Conservation (phyloP, 164 flowering plant genomes). For the Buxus sempervirens region DNA sequence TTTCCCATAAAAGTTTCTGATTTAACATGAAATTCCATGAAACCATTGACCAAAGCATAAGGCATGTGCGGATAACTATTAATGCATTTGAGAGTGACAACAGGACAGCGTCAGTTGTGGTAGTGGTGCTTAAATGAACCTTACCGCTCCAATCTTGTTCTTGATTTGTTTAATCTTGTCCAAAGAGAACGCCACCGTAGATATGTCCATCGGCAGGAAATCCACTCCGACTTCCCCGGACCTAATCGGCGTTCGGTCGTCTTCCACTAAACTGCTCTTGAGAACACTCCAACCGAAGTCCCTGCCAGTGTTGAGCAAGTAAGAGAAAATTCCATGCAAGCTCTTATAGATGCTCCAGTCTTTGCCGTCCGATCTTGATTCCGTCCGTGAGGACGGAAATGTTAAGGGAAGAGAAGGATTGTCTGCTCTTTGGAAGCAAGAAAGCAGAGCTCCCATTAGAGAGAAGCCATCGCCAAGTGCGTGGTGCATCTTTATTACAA, state of each 20-base stretch:
- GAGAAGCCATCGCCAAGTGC: slow-evolving; percentile 74
- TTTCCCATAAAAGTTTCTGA: too few relatives aligned
- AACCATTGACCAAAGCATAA: too few relatives aligned
- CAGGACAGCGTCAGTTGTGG: too few relatives aligned
- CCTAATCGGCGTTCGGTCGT: slow-evolving; percentile 43
- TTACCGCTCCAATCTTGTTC: slow-evolving; percentile 49
- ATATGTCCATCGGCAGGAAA: slow-evolving; percentile 31
- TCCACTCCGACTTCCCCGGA: slow-evolving; percentile 37
- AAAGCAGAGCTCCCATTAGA: slow-evolving; percentile 58
- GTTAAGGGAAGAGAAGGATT: slow-evolving; percentile 50
- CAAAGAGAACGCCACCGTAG: slow-evolving; percentile 39
- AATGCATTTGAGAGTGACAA: too few relatives aligned
- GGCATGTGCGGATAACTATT: too few relatives aligned
- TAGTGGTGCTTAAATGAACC: too few relatives aligned
- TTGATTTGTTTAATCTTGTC: slow-evolving; percentile 48
- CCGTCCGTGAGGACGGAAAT: slow-evolving; percentile 31
- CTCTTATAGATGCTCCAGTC: neutral
- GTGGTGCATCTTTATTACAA: slow-evolving; percentile 61
- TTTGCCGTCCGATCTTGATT: neutral
- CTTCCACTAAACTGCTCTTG: slow-evolving; percentile 37
- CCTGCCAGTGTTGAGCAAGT: slow-evolving; percentile 18
- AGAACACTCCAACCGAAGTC: slow-evolving; percentile 46
- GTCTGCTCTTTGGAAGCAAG: slow-evolving; percentile 48
- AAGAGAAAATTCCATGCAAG: slow-evolving; percentile 17
- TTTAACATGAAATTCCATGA: too few relatives aligned